phyloP scores from a whole-genome alignment of 169 alveolate genomes.

The Plasmodium billcollinsi region DNA sequence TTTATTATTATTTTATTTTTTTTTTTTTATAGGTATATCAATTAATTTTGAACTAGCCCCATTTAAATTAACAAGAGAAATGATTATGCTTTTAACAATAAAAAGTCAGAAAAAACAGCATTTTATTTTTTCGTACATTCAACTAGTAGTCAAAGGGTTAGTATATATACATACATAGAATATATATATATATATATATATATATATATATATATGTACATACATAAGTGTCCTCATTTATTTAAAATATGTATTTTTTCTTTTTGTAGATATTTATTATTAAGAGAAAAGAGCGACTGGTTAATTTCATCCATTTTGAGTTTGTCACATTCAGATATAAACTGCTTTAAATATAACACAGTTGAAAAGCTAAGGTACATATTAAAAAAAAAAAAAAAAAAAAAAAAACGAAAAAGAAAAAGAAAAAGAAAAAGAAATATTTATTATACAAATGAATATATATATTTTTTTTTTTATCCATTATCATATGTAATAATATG shows the following conservation, averaged over 20 bases:
- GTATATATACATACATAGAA: background rate
- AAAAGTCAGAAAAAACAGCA: slow-evolving; percentile 66
- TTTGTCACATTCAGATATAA: slow-evolving; percentile 68
- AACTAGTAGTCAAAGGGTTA: slow-evolving; percentile 73
- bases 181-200: background rate
- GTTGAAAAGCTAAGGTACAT: slow-evolving; percentile 67
- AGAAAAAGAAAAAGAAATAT: background rate
- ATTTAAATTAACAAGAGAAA: slow-evolving; percentile 96
- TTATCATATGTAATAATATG: background rate
- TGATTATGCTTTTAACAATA: slow-evolving; percentile 73
- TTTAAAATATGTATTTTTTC: background rate
- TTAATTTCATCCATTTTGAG: slow-evolving; percentile 59
- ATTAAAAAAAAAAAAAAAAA: slow-evolving; percentile 5
- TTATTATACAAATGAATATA: background rate
- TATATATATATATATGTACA: background rate
- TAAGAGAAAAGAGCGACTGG: slow-evolving; percentile 76
- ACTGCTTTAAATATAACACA: slow-evolving; percentile 74
- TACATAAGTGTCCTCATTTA: background rate
- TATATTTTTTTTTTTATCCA: background rate
- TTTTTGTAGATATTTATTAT: slow-evolving; percentile 40
- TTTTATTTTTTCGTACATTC: slow-evolving; percentile 70
- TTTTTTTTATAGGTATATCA: slow-evolving; percentile 41
- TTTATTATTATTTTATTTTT: background rate
- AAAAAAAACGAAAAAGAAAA: background rate
- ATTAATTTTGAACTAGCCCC: slow-evolving; percentile 97